Evolutionary conservation across 208 protist genomes (phyloP).

Genomic region (Leishmania arabica): DNA sequence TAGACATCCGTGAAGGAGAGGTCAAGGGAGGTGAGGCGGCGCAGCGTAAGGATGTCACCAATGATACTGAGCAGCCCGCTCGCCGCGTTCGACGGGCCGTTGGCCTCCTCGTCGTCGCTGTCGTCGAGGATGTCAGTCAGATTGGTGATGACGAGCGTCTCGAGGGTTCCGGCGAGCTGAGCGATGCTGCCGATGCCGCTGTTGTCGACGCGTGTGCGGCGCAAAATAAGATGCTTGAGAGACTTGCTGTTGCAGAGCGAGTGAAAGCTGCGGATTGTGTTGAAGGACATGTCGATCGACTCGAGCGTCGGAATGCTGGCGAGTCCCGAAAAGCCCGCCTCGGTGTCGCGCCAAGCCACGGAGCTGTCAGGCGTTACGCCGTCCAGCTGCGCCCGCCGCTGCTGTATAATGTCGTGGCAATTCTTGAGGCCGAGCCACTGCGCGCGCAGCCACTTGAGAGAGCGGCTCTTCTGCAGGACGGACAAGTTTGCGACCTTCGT

Average conservation of each 20-base stretch:
- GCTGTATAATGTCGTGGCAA: conserved; percentile 51
- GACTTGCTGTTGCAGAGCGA: conserved; percentile 63
- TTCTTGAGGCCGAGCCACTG: conserved; percentile 73
- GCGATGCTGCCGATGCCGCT: conserved; percentile 50
- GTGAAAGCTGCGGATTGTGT: conserved; percentile 54
- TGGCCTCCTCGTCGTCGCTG: conserved; percentile 29
- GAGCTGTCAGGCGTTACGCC: conserved; percentile 17
- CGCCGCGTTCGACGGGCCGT: conserved; percentile 15
- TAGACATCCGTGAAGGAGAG: conserved; percentile 62
- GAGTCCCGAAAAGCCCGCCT: conserved; percentile 56
- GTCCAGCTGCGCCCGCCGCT: conserved; percentile 40
- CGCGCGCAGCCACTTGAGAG: conserved; percentile 56
- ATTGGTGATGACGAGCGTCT: conserved; percentile 65
- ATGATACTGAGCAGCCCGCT: conserved; percentile 49
- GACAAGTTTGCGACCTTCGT: conserved; percentile 65
- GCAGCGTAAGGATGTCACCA: conserved; percentile 32
- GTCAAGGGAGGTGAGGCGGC: conserved; percentile 35
- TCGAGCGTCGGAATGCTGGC: conserved; percentile 68
- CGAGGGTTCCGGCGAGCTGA: conserved; percentile 45
- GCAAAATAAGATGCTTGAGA: conserved; percentile 54
- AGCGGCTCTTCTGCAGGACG: conserved; percentile 39
- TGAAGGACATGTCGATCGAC: conserved; percentile 68
- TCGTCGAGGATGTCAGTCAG: conserved; percentile 37
- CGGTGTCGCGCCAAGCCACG: conserved; percentile 31
- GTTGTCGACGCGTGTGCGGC: conserved; percentile 61